Evolutionary conservation across 2,329 filamentous ascomycete species (phyloP).

Genomic region (Monilinia vaccinii-corymbosi): DNA sequence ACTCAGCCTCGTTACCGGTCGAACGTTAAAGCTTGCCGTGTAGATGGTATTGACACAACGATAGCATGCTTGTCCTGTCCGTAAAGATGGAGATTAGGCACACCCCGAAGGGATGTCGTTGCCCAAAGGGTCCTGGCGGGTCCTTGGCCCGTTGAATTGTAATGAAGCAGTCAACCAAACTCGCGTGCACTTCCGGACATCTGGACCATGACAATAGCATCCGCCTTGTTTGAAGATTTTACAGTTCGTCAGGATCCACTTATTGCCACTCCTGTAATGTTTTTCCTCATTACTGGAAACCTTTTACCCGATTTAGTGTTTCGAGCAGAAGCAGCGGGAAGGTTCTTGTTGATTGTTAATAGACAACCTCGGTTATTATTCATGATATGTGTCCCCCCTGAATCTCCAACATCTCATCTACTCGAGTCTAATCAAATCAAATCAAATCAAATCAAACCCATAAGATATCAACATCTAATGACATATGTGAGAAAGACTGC

Average conservation of each 20-base stretch:
- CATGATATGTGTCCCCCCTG: background rate
- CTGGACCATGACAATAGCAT: background rate
- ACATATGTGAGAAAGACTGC: too few species aligned
- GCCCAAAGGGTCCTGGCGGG: background rate
- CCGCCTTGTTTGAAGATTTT: slow-evolving; percentile 1
- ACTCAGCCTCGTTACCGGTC: slow-evolving; percentile 1
- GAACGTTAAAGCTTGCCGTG: background rate
- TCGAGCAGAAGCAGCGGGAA: too few species aligned
- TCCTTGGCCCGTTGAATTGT: background rate
- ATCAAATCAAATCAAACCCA: too few species aligned
- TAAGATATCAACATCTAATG: too few species aligned
- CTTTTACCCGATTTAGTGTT: background rate
- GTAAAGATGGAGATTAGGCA: slow-evolving; percentile 2
- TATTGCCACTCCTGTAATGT: background rate
- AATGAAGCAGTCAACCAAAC: background rate
- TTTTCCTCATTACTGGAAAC: background rate
- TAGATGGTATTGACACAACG: background rate
- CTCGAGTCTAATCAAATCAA: too few species aligned
- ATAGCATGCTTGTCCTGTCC: background rate
- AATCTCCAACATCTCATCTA: background rate
- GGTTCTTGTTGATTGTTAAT: background rate
- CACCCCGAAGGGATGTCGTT: background rate
- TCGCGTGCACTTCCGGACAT: background rate
- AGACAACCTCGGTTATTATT: too few species aligned
- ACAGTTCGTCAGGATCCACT: background rate